A percentile compares a stretch with the other conserved stretches of the same genome.
phyloP scores from a whole-genome alignment of 2,329 filamentous ascomycete genomes.

The Aspergillus melleus region DNA sequence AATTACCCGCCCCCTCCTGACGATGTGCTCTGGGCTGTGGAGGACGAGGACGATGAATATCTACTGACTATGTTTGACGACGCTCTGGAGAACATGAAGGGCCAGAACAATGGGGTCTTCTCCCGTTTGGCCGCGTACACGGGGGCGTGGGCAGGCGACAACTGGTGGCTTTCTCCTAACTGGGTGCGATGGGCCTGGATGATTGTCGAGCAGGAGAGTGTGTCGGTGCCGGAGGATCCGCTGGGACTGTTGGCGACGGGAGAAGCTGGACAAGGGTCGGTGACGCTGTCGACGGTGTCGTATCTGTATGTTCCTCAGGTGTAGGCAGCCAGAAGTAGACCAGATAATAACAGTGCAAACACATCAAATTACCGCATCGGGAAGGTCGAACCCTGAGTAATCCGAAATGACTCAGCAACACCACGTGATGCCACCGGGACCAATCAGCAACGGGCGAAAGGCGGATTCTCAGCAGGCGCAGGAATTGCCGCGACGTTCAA shows the following conservation, averaged over 20 bases:
- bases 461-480: slow-evolving; percentile 42
- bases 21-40: slow-evolving; percentile 31
- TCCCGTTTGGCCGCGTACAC: slow-evolving; percentile 17
- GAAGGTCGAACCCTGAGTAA: not conserved
- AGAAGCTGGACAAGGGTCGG: slow-evolving; percentile 13
- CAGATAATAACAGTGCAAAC: not conserved
- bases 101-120: slow-evolving; percentile 13
- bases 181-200: slow-evolving; percentile 47
- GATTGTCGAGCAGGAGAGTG: slow-evolving; percentile 41
- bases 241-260: slow-evolving; percentile 28
- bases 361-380: not conserved
- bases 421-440: slow-evolving; percentile 30
- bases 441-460: slow-evolving; percentile 40
- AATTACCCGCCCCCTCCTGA: slow-evolving; percentile 33
- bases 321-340: not conserved
- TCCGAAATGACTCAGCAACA: slow-evolving; percentile 19
- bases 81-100: slow-evolving; percentile 20
- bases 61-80: slow-evolving; percentile 24
- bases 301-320: slow-evolving; percentile 40
- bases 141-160: slow-evolving; percentile 22
- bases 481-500: slow-evolving; percentile 33
- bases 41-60: slow-evolving; percentile 30
- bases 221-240: slow-evolving; percentile 37
- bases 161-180: slow-evolving; percentile 38
- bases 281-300: slow-evolving; percentile 30